Percentiles rank a stretch among this genome's conserved stretches.
These are phyloP conservation scores for Xylaria nigripes DNA, from an alignment of 495 filamentous ascomycete genomes.

Conservation along the genomic window DNA sequence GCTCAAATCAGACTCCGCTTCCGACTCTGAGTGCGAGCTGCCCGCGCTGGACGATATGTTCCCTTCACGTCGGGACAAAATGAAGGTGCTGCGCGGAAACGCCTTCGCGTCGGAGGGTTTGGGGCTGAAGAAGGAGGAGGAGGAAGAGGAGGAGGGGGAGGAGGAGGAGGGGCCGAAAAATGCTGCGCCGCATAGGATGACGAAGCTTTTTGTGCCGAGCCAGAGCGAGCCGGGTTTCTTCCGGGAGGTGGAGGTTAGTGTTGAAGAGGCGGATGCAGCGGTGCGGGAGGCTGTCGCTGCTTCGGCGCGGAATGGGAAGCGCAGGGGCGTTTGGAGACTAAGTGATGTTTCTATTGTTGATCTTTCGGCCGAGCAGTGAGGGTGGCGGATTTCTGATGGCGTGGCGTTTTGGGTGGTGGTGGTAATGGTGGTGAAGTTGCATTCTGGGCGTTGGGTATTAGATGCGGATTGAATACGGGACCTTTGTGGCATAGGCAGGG, in stretches of 20 bases:
- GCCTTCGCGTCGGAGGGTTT: too few species aligned
- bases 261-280: slow-evolving; percentile 19
- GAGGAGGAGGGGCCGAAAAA: slow-evolving; percentile 12
- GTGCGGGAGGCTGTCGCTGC: background rate
- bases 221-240: slow-evolving; percentile 27
- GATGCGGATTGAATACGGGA: too few species aligned
- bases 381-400: too few species aligned
- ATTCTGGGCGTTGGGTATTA: too few species aligned
- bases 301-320: background rate
- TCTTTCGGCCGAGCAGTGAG: slow-evolving; percentile 31
- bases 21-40: slow-evolving; percentile 12
- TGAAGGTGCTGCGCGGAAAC: too few species aligned
- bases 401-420: background rate
- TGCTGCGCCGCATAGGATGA: slow-evolving; percentile 12
- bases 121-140: too few species aligned
- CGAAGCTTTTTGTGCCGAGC: slow-evolving; percentile 22
- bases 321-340: slow-evolving; percentile 20
- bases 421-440: too few species aligned
- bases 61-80: background rate
- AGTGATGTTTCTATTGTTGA: slow-evolving; percentile 36
- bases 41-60: slow-evolving; percentile 17
- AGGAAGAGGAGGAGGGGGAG: background rate
- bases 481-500: too few species aligned
- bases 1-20: slow-evolving; percentile 9
- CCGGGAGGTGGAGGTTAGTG: slow-evolving; percentile 26